Base-by-base conservation (phyloP, 2,329 filamentous ascomycete genomes). In the Exophiala dermatitidis region DNA sequence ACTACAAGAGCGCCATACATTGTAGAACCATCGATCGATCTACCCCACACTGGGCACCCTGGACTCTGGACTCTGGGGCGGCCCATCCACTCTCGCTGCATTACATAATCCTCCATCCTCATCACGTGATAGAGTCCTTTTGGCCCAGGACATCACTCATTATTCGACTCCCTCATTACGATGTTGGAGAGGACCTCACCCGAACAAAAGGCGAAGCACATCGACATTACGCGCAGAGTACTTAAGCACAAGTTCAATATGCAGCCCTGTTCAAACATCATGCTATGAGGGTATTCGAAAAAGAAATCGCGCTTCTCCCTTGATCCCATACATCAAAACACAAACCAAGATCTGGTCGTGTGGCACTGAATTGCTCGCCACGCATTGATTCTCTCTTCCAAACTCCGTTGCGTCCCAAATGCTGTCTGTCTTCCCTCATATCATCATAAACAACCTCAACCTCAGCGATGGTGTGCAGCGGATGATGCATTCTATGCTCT, bases 401-500 rank as follows among this genome's bases (percentile, higher is more conserved):
- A 38, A 30, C 34, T 46, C 46, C 9, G 30, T 33, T 38, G 29
- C 38, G 48, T 53, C 40, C 30, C 33, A 38, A 19, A 53, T 41
- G 44, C 49, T 46, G 8, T 48, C 50, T 52, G 19, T 19, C 19
- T 52, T 34, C 44, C 30, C 30, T 55, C 53, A 46, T 52, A 38
- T 51, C 28, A 47, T 54, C 52, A 42, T 54, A 5, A 29, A 40
- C 28, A 26, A 30, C 5, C 29, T 53, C 26, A 5, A 9, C 7
- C 10, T 5, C 10, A 8, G 40, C 48, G 38, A 31, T 44, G 30
- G 38, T 36, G 31, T 34, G 45, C 52, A 5, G 52, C 29, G 29
- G 38, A 6, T 28, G 3, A 41, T 26, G 38, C 38, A 26, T 41
- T 59, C 56, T 59, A 62, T 49, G 54, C 56, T 37, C 60, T 59